Evolutionary conservation across 1,139 yeast species (phyloP).

Genomic region (Taphrina pruni): DNA sequence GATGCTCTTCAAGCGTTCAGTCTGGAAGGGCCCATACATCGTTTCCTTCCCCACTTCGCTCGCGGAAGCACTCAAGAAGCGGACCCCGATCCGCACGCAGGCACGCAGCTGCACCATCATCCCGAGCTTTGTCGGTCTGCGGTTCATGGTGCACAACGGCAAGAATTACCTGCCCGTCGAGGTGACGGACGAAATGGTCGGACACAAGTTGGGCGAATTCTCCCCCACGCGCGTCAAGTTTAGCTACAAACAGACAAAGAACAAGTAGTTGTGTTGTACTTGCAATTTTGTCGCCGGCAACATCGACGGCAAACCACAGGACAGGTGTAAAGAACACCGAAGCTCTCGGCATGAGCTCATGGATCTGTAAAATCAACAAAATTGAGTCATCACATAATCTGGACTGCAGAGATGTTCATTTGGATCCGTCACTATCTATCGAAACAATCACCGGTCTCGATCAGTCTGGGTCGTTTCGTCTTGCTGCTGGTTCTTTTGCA

Average conservation of each 20-base stretch:
- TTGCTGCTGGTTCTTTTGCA: not conserved
- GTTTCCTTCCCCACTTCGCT: constrained; percentile 79
- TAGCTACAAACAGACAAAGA: constrained; percentile 40
- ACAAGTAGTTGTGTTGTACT: constrained; percentile 10
- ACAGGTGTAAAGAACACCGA: no score
- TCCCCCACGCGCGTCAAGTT: constrained; percentile 74
- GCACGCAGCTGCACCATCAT: constrained; percentile 92
- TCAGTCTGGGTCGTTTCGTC: not conserved
- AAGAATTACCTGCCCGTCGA: constrained; percentile 89
- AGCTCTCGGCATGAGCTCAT: no score
- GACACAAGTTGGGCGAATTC: constrained; percentile 93
- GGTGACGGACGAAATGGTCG: constrained; percentile 94
- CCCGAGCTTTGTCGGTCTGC: constrained; percentile 86
- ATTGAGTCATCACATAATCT: no score
- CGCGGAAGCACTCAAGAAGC: constrained; percentile 78
- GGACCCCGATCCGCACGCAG: constrained; percentile 88
- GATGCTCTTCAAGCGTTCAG: constrained; percentile 64
- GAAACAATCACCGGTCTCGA: not conserved
- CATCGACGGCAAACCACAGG: no score
- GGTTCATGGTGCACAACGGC: constrained; percentile 92
- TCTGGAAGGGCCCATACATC: constrained; percentile 93
- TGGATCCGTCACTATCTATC: not conserved
- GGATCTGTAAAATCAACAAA: no score
- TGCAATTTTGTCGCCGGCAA: not conserved
- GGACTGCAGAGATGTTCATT: no score